Conservation (phyloP, 345 rosid species). For the Citrus trifoliata region DNA sequence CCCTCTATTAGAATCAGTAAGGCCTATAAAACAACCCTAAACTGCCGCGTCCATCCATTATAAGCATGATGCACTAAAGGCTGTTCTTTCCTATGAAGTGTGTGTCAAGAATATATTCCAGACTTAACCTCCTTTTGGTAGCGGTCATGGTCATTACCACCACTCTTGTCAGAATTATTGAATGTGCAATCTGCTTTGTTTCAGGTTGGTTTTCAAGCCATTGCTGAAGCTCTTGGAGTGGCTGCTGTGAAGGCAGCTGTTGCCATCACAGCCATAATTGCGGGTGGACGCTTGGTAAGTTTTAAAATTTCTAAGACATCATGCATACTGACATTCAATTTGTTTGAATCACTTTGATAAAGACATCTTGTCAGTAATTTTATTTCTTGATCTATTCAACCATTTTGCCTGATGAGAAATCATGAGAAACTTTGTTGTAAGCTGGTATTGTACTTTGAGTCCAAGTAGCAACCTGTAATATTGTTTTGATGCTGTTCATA, state of each 20-base stretch:
- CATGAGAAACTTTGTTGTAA: not conserved
- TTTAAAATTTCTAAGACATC: constrained; percentile 14
- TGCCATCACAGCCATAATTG: constrained; percentile 94
- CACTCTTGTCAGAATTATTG: constrained; percentile 10
- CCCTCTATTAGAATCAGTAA: not conserved
- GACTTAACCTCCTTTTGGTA: not conserved
- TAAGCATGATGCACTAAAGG: not conserved
- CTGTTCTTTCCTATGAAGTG: not conserved
- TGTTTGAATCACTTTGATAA: constrained; percentile 12
- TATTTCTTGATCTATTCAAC: constrained; percentile 9
- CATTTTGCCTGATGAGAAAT: constrained; percentile 11
- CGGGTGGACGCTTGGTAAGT: constrained; percentile 95
- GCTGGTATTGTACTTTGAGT: not conserved
- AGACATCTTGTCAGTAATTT: constrained; percentile 3
- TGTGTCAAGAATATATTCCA: not conserved
- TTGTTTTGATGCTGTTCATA: not conserved
- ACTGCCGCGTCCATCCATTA: not conserved
- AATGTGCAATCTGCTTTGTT: constrained; percentile 21
- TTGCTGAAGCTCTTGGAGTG: constrained; percentile 96
- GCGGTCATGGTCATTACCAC: not conserved
- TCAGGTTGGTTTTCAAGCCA: constrained; percentile 96
- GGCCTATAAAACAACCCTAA: not conserved
- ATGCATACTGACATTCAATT: constrained; percentile 6
- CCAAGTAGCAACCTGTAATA: not conserved
- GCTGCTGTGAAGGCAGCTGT: constrained; percentile 95